Conservation (phyloP, 768 basidiomycete genomes). For the Cystofilobasidium ferigula region DNA sequence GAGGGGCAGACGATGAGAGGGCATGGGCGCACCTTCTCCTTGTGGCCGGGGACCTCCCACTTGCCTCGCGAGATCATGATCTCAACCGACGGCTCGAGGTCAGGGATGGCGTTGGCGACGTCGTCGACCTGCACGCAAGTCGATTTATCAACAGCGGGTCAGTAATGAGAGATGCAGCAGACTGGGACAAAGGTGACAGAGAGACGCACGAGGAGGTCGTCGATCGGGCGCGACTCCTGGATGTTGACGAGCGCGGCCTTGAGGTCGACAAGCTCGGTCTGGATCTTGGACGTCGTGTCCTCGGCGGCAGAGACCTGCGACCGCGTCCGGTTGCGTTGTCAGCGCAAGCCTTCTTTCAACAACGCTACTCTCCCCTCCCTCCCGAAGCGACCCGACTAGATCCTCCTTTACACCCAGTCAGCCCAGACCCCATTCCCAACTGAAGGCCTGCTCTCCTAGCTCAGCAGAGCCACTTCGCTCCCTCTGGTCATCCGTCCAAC, state of each 20-base stretch:
- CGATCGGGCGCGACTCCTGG: conserved; percentile 91
- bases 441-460: too few species aligned
- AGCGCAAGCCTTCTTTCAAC: too few species aligned
- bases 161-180: neutral
- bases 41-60: conserved; percentile 17
- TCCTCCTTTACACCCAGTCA: too few species aligned
- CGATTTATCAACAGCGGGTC: neutral
- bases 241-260: conserved; percentile 92
- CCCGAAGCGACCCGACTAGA: too few species aligned
- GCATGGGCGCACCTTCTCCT: conserved; percentile 14
- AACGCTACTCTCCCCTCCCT: too few species aligned
- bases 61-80: conserved; percentile 31
- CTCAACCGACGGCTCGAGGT: conserved; percentile 78
- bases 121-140: conserved; percentile 57
- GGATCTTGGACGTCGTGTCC: conserved; percentile 80
- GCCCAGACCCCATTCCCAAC: too few species aligned
- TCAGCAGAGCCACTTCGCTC: too few species aligned
- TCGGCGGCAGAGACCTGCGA: conserved; percentile 66
- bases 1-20: neutral
- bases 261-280: conserved; percentile 78
- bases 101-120: conserved; percentile 82
- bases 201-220: conserved; percentile 81
- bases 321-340: neutral
- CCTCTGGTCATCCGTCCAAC: too few species aligned
- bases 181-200: neutral